Percentiles rank a stretch among this genome's conserved stretches.
Conservation (phyloP, 2,329 filamentous ascomycete genomes). For the Fusarium sp. region DNA sequence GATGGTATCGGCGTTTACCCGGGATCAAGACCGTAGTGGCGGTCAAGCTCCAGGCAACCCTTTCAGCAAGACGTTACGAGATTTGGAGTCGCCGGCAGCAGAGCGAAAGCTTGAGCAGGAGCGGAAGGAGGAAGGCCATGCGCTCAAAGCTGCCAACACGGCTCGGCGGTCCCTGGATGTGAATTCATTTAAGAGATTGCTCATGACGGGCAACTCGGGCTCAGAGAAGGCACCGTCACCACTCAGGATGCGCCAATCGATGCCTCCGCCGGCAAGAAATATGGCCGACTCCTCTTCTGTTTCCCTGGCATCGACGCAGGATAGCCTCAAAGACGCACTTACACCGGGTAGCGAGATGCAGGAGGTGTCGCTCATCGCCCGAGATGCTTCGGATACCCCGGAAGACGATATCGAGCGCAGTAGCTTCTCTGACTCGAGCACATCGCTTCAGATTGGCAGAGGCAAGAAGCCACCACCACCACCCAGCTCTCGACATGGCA, state of each 20-base stretch:
- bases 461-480: conserved; percentile 77
- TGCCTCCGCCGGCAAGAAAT: conserved; percentile 10
- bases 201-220: conserved; percentile 76
- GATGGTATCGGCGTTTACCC: conserved; percentile 36
- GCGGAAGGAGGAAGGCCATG: conserved; percentile 46
- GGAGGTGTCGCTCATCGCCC: conserved; percentile 38
- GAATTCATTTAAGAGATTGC: conserved; percentile 79
- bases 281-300: conserved; percentile 30
- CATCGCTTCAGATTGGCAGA: conserved; percentile 42
- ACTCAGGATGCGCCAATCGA: conserved; percentile 19
- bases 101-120: conserved; percentile 48
- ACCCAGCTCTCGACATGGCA: conserved; percentile 80
- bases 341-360: conserved; percentile 24
- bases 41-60: conserved; percentile 51
- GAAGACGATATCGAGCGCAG: conserved; percentile 38
- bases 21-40: conserved; percentile 37
- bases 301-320: conserved; percentile 29
- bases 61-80: conserved; percentile 67
- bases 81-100: conserved; percentile 56
- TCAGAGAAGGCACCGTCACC: conserved; percentile 16
- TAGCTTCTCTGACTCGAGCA: conserved; percentile 45
- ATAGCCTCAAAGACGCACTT: conserved; percentile 17
- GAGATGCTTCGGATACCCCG: conserved; percentile 34
- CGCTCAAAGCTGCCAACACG: conserved; percentile 48
- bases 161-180: conserved; percentile 73